Evolutionary conservation across 805 yeast species (phyloP).

Genomic region (Hyphopichia homilentoma): DNA sequence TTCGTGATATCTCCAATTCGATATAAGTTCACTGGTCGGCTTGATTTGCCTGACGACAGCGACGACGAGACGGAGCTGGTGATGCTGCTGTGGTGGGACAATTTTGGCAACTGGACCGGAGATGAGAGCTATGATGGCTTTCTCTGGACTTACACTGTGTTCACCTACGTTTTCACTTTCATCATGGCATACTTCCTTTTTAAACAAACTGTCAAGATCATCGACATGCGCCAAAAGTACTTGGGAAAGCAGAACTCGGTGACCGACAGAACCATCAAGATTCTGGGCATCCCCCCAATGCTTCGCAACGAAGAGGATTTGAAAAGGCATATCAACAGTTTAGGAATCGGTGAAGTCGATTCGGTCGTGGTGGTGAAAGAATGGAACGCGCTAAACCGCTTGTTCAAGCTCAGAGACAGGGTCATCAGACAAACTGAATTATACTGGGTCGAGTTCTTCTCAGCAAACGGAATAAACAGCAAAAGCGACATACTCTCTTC

Average conservation of each 20-base stretch:
- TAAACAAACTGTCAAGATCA: conserved; percentile 69
- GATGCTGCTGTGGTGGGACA: too few relatives aligned
- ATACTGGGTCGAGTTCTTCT: conserved; percentile 68
- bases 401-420: conserved; percentile 56
- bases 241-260: conserved; percentile 84
- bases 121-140: conserved; percentile 46
- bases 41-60: conserved; percentile 17
- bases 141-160: conserved; percentile 81
- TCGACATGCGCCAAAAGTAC: conserved; percentile 72
- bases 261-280: conserved; percentile 84
- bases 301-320: conserved; percentile 69
- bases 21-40: conserved; percentile 72
- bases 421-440: conserved; percentile 60
- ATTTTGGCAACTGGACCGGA: neutral
- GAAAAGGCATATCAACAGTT: conserved; percentile 68
- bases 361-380: conserved; percentile 79
- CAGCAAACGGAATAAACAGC: conserved; percentile 23
- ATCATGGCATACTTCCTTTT: conserved; percentile 58
- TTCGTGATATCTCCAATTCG: conserved; percentile 80
- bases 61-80: conserved; percentile 4
- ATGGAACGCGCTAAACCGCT: conserved; percentile 70
- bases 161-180: conserved; percentile 82
- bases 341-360: conserved; percentile 78
- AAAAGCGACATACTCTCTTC: conserved; percentile 25
- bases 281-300: conserved; percentile 85